A percentile compares a stretch with the other conserved stretches of the same genome.
Evolutionary conservation across 306 rosid genomes (phyloP).

Genomic region (Quillaja saponaria): DNA sequence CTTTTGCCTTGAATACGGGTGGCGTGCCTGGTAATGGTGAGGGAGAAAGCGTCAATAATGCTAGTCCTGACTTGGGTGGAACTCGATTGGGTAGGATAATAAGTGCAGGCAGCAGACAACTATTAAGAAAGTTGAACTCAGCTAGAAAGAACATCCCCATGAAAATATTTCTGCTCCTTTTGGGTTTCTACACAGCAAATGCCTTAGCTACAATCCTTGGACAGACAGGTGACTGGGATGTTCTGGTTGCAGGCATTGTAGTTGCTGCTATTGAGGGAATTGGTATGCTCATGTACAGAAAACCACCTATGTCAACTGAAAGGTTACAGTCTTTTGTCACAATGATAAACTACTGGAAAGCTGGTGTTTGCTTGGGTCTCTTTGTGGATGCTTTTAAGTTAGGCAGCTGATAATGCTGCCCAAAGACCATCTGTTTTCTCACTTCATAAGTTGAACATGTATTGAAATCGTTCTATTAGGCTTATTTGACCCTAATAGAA

Average conservation of each 20-base stretch:
- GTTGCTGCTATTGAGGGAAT: conserved; percentile 96
- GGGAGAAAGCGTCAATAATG: conserved; percentile 53
- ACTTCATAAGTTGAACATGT: no score
- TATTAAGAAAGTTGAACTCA: conserved; percentile 74
- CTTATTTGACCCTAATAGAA: neutral
- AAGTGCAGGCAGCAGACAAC: conserved; percentile 77
- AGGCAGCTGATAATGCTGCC: conserved; percentile 59
- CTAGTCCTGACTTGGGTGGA: conserved; percentile 60
- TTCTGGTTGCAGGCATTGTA: conserved; percentile 90
- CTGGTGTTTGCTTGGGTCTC: conserved; percentile 95
- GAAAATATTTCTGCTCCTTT: conserved; percentile 85
- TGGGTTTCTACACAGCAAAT: conserved; percentile 98
- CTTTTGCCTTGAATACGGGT: conserved; percentile 80
- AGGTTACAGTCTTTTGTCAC: conserved; percentile 71
- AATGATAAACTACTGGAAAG: conserved; percentile 92
- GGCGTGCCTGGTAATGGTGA: conserved; percentile 68
- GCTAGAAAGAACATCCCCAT: conserved; percentile 83
- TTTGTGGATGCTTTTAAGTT: conserved; percentile 96
- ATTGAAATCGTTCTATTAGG: no score
- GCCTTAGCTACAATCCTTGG: conserved; percentile 97
- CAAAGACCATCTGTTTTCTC: conserved; percentile 4
- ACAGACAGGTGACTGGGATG: conserved; percentile 98
- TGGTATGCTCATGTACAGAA: conserved; percentile 85
- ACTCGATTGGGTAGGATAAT: conserved; percentile 92
- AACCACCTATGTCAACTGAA: conserved; percentile 52